Base-by-base conservation (phyloP, 2,329 filamentous ascomycete genomes). In the Ceratocystis alfenasii region DNA sequence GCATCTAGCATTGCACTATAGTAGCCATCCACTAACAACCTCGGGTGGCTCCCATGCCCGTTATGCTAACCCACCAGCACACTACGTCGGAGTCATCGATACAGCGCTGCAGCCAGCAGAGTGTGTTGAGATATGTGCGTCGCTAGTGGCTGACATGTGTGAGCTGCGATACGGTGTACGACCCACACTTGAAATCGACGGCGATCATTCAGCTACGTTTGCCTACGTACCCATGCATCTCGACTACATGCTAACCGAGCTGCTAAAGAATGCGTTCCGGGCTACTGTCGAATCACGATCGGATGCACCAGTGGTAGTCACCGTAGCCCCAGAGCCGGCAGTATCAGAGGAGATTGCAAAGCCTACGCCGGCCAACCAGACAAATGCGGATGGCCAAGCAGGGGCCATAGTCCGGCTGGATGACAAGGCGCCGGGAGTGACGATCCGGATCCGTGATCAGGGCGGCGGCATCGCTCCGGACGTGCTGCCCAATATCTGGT, bases 221-320 rank as follows among this genome's bases (percentile, higher is more conserved):
- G 91, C 93, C 22, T 94, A 95, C 72, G 87, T 99, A 7, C 94
- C 94, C 15, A 94, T 95, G 74, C 94, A 99, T 75, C 82, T 99
- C 28, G 93, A 97, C 76, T 99, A 99, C 75, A 96, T 99, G 69
- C 84, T 96, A 69, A 99, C 93, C 0, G 94, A 99, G 75, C 81
- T 99, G 1, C 82, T 99, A 67, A 99, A 99, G 76, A 99, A 99
- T 73, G 90, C 92, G 0, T 99, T 97, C 78, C 85, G 94, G 55
- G 93, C 94, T 3, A 95, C 90, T 0, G 86, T 97, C 8, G 94
- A 99, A 75, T 87, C 83, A 67, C 85, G 86, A n/a, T 86, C 84
- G 72, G 87, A 88, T 70, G 81, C 83, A 53, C 90, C 93, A 1
- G 81, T 99, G 50, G 89, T 96, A 70, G 87, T 97, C 68, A 99